These are phyloP conservation scores for Nepenthes gracilis DNA, from an alignment of 148 eudicot species.

Conservation along the genomic window DNA sequence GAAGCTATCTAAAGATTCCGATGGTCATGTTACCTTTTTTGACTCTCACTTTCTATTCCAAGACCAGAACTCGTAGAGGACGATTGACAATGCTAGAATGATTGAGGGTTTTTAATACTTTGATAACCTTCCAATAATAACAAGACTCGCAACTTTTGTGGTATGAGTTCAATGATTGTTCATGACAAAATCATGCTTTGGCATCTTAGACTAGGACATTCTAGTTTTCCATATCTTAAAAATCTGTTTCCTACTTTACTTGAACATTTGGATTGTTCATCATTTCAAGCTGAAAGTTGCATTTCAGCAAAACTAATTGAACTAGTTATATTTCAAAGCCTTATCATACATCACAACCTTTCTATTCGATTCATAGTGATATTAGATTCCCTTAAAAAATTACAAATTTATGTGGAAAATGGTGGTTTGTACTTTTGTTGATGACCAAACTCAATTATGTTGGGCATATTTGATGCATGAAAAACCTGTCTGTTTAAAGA, in stretches of 20 bases:
- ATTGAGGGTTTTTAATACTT: constrained; percentile 1
- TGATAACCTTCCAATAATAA: neutral
- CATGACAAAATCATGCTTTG: neutral
- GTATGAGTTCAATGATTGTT: neutral
- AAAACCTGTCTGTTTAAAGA: neutral
- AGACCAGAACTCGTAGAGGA: constrained; percentile 4
- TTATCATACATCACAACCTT: neutral
- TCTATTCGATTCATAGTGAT: constrained; percentile 3
- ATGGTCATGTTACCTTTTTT: neutral
- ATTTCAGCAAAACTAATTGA: neutral
- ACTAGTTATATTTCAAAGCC: neutral
- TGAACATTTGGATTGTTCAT: neutral
- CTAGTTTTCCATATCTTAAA: neutral
- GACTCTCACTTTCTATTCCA: constrained; percentile 1
- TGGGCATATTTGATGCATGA: neutral
- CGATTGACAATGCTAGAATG: constrained; percentile 7
- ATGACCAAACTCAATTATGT: neutral
- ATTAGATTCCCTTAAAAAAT: neutral
- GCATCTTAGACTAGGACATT: constrained; percentile 1
- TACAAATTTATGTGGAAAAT: neutral
- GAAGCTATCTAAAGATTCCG: constrained; percentile 2
- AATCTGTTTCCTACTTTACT: neutral
- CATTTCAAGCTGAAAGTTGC: neutral
- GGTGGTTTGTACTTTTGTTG: neutral
- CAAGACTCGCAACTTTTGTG: neutral